Conservation (phyloP, 805 yeast species). For the Isabelozyma rhagii region DNA sequence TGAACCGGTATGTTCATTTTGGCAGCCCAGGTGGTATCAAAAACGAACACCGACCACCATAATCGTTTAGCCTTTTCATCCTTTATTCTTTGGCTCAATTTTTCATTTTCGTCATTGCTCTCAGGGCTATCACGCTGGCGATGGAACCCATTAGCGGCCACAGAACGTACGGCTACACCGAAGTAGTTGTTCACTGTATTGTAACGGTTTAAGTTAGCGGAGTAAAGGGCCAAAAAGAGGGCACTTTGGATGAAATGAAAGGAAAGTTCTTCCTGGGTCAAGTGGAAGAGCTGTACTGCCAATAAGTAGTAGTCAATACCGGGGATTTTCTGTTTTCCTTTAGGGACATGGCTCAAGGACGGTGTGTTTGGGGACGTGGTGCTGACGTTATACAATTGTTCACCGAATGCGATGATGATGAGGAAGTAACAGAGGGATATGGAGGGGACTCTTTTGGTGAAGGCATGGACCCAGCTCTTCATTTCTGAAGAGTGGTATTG, state of each 20-base stretch:
- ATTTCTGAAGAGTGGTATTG: neutral
- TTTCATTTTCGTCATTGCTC: neutral
- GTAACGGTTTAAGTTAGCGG: slow-evolving; percentile 34
- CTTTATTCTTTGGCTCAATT: neutral
- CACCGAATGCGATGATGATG: slow-evolving; percentile 35
- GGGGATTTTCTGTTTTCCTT: slow-evolving; percentile 16
- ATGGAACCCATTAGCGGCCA: slow-evolving; percentile 37
- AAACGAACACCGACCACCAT: slow-evolving; percentile 42
- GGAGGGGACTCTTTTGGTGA: neutral
- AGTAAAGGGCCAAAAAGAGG: slow-evolving; percentile 30
- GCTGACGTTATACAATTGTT: slow-evolving; percentile 20
- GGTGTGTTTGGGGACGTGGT: slow-evolving; percentile 2
- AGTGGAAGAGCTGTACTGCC: slow-evolving; percentile 29
- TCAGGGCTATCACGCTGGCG: slow-evolving; percentile 17
- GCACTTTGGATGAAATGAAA: slow-evolving; percentile 34
- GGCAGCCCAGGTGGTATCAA: slow-evolving; percentile 39
- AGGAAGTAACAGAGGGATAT: slow-evolving; percentile 26
- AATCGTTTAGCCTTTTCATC: slow-evolving; percentile 33
- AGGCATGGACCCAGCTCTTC: neutral
- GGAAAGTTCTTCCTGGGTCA: slow-evolving; percentile 28
- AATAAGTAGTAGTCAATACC: slow-evolving; percentile 31
- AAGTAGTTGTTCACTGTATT: slow-evolving; percentile 37
- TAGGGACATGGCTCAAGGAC: neutral
- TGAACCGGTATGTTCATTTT: slow-evolving; percentile 37
- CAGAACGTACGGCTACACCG: slow-evolving; percentile 37